A percentile compares a stretch with the other conserved stretches of the same genome.
phyloP scores from a whole-genome alignment of 352 stramenopile species.

The Phytophthora agathidicida region DNA sequence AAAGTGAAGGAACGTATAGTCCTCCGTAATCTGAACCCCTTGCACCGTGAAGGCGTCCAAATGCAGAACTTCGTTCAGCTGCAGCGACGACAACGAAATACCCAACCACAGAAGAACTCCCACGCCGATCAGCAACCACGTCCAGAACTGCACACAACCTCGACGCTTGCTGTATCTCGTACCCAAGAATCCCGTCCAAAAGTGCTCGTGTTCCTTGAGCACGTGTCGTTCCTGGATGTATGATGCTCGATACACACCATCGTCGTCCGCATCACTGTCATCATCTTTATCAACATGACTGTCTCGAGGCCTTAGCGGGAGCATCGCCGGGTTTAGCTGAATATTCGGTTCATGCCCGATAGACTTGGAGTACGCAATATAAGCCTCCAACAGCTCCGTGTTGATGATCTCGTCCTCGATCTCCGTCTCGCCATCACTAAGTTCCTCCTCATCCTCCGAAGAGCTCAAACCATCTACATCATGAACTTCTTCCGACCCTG shows the following conservation, averaged over 20 bases:
- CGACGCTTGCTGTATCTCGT: constrained; percentile 47
- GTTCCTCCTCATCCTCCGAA: constrained; percentile 58
- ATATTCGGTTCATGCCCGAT: constrained; percentile 87
- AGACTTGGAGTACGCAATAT: constrained; percentile 93
- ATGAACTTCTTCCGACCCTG: constrained; percentile 22
- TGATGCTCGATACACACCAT: constrained; percentile 31
- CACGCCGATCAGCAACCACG: constrained; percentile 44
- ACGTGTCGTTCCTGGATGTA: constrained; percentile 47
- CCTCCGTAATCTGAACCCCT: constrained; percentile 51
- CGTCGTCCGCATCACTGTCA: constrained; percentile 51
- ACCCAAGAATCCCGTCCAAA: constrained; percentile 56
- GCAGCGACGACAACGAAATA: constrained; percentile 40
- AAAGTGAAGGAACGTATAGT: constrained; percentile 69
- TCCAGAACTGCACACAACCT: constrained; percentile 43
- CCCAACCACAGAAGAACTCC: constrained; percentile 36
- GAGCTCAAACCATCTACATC: constrained; percentile 74
- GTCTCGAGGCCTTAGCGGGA: constrained; percentile 49
- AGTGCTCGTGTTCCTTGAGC: constrained; percentile 41
- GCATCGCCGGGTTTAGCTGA: constrained; percentile 69
- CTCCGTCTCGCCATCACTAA: constrained; percentile 47
- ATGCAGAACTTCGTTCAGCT: constrained; percentile 68
- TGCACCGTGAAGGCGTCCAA: constrained; percentile 63
- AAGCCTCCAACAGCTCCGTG: constrained; percentile 94
- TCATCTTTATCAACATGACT: constrained; percentile 71
- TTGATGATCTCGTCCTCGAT: constrained; percentile 91